These are phyloP conservation scores for Sugiyamaella neomexicana DNA, from an alignment of 1,139 yeast genomes.

Conservation along the genomic window DNA sequence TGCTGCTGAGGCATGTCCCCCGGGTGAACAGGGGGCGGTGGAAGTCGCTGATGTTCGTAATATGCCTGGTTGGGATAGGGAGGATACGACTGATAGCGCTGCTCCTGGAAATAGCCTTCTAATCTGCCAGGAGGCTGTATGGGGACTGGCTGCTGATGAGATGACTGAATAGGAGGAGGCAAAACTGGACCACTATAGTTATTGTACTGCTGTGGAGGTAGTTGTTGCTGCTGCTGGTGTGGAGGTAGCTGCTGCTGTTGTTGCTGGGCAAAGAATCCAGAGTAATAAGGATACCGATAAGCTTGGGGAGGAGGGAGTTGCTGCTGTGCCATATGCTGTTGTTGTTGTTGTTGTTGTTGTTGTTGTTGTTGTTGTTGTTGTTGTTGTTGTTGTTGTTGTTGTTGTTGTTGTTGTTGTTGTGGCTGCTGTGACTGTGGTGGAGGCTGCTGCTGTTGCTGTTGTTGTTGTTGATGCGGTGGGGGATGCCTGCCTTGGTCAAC, in stretches of 20 bases:
- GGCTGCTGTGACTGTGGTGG: constrained; percentile 1
- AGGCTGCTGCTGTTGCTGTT: constrained; percentile 2
- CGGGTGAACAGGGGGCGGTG: constrained; percentile 11
- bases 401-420: constrained; percentile 5
- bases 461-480: constrained; percentile 5
- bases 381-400: not conserved
- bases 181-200: constrained; percentile 15
- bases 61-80: constrained; percentile 9
- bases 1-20: constrained; percentile 10
- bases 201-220: constrained; percentile 17
- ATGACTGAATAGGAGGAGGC: constrained; percentile 18
- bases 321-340: constrained; percentile 5
- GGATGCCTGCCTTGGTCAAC: constrained; percentile 2
- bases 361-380: not conserved
- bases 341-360: not conserved
- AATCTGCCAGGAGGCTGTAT: constrained; percentile 34
- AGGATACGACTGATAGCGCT: constrained; percentile 6
- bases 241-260: constrained; percentile 1
- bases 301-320: constrained; percentile 12
- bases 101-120: constrained; percentile 10
- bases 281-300: constrained; percentile 20
- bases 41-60: constrained; percentile 8
- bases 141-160: constrained; percentile 18
- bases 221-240: constrained; percentile 9
- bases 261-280: constrained; percentile 12